Conservation (phyloP, 1,284 basidiomycete species). For the Meripilus lineatus region DNA sequence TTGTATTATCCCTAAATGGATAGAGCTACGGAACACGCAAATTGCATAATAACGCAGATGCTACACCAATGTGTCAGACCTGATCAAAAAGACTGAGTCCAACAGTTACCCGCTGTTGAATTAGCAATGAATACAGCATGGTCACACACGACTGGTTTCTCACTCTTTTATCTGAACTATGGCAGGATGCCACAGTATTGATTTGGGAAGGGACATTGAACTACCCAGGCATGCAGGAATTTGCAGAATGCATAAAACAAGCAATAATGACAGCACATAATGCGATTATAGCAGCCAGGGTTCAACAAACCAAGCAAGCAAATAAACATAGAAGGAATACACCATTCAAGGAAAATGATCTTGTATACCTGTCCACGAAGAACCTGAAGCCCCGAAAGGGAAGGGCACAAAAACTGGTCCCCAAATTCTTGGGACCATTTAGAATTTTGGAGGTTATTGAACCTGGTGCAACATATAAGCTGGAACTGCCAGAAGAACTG, state of each 20-base stretch:
- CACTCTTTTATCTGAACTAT: slow-evolving; percentile 32
- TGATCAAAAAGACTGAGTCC: slow-evolving; percentile 39
- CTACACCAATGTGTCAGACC: slow-evolving; percentile 32
- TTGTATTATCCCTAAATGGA: slow-evolving; percentile 42
- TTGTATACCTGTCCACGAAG: no score
- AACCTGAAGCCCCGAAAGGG: no score
- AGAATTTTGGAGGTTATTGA: slow-evolving; percentile 11
- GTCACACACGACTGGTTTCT: slow-evolving; percentile 29
- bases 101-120: slow-evolving; percentile 31
- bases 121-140: no score
- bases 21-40: slow-evolving; percentile 34
- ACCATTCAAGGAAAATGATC: slow-evolving; percentile 16
- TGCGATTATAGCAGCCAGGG: slow-evolving; percentile 17
- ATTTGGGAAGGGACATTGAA: not conserved
- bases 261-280: slow-evolving; percentile 18
- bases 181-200: slow-evolving; percentile 25
- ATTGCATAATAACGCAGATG: slow-evolving; percentile 35
- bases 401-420: slow-evolving; percentile 23
- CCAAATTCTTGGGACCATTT: slow-evolving; percentile 28
- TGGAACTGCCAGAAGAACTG: slow-evolving; percentile 21
- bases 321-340: slow-evolving; percentile 18
- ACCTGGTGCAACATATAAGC: slow-evolving; percentile 13
- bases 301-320: slow-evolving; percentile 17
- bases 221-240: not conserved
- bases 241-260: slow-evolving; percentile 1